Percentiles rank a stretch among this genome's conserved stretches.
Conservation (phyloP, 2,329 filamentous ascomycete species). For the Fusarium sambucinum region DNA sequence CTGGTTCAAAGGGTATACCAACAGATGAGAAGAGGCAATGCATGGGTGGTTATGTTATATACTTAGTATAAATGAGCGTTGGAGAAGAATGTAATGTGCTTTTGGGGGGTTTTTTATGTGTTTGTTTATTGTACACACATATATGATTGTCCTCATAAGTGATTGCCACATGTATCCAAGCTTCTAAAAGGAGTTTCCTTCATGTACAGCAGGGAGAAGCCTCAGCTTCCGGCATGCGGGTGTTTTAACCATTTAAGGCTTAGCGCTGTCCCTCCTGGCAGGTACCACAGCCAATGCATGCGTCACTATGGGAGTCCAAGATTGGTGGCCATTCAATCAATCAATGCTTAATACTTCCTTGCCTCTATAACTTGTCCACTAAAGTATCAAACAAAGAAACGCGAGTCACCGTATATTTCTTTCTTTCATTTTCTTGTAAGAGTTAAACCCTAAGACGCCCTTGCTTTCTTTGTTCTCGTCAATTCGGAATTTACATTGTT, state of each 20-base stretch:
- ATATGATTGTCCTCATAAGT: background rate
- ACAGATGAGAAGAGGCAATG: conserved; percentile 5
- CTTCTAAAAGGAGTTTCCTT: background rate
- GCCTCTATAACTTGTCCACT: background rate
- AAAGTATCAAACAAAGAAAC: conserved; percentile 19
- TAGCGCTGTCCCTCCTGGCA: background rate
- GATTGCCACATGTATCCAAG: background rate
- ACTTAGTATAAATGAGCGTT: background rate
- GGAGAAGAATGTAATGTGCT: background rate
- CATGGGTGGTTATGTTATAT: conserved; percentile 8
- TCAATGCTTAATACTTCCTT: background rate
- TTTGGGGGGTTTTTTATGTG: no score
- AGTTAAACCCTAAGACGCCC: background rate
- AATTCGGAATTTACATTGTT: conserved; percentile 2
- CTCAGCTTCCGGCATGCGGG: background rate
- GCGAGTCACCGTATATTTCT: background rate
- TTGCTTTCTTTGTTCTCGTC: conserved; percentile 1
- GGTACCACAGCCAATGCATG: background rate
- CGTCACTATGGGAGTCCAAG: background rate
- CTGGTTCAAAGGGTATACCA: conserved; percentile 34
- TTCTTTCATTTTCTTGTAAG: conserved; percentile 1
- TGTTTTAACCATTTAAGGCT: background rate
- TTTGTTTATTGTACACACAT: background rate
- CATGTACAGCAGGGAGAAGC: background rate
- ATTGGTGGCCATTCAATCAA: background rate